Conservation (phyloP, 75 land plant genomes). For the Pinus albicaulis region DNA sequence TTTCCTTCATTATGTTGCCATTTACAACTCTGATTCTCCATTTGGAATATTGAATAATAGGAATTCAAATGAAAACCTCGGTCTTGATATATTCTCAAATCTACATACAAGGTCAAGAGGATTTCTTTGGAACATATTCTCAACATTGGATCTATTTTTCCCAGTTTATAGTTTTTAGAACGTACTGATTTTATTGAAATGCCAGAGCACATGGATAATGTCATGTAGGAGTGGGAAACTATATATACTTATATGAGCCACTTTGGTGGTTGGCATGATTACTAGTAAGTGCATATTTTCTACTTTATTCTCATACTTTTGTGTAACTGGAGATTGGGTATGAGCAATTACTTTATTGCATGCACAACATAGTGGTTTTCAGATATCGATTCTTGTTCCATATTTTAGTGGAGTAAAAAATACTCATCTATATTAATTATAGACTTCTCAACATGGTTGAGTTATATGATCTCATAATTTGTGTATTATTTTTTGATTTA, state of each 20-base stretch:
- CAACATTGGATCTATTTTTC: not conserved
- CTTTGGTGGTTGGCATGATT: constrained; percentile 87
- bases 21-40: not conserved
- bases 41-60: not conserved
- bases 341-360: not conserved
- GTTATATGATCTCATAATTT: not conserved
- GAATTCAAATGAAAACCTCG: not conserved
- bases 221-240: constrained; percentile 29
- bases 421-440: not conserved
- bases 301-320: not conserved
- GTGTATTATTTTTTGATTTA: not conserved
- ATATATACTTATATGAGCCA: constrained; percentile 71
- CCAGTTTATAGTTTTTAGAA: not conserved
- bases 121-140: no score
- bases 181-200: not conserved
- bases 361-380: not conserved
- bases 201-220: not conserved
- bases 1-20: not conserved
- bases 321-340: not conserved
- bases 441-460: not conserved
- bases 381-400: no score
- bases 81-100: constrained; percentile 3
- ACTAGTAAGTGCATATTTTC: constrained; percentile 46
- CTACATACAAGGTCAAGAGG: not conserved
- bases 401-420: no score